Evolutionary conservation across 352 stramenopile genomes (phyloP).

Genomic region (Phytopythium litorale): DNA sequence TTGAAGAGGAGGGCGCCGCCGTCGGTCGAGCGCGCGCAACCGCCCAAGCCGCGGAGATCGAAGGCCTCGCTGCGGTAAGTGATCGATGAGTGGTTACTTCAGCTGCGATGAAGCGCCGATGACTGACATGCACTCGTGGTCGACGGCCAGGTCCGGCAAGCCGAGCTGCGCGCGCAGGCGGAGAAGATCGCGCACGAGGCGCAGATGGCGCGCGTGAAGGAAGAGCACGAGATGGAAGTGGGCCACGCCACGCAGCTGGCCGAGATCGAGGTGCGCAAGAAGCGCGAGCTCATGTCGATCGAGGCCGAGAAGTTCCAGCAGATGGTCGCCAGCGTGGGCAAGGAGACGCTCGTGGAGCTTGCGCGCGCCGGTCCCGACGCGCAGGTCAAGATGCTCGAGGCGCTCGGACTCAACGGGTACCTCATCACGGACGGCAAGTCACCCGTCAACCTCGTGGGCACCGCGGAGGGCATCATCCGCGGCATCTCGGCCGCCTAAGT

Average conservation of each 20-base stretch:
- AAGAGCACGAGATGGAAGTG: conserved; percentile 62
- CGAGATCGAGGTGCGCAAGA: conserved; percentile 69
- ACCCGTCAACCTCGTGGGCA: conserved; percentile 72
- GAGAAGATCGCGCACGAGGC: conserved; percentile 66
- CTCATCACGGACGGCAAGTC: conserved; percentile 84
- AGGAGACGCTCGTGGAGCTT: conserved; percentile 73
- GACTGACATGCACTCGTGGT: neutral
- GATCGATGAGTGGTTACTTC: neutral
- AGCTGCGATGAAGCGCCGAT: neutral
- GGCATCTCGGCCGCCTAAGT: conserved; percentile 32
- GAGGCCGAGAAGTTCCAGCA: conserved; percentile 80
- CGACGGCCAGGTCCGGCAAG: conserved; percentile 35
- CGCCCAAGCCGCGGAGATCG: conserved; percentile 69
- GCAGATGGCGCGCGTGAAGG: conserved; percentile 43
- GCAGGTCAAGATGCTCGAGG: conserved; percentile 78
- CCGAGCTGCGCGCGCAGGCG: conserved; percentile 60
- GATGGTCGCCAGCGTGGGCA: conserved; percentile 71
- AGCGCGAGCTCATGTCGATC: conserved; percentile 74
- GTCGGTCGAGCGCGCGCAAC: conserved; percentile 56
- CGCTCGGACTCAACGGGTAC: conserved; percentile 74
- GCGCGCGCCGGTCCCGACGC: conserved; percentile 63
- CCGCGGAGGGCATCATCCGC: conserved; percentile 68
- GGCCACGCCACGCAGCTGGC: conserved; percentile 53
- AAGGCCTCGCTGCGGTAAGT: conserved; percentile 47
- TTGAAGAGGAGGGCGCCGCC: conserved; percentile 60